These are phyloP conservation scores for Termitomyces sp. DNA, from an alignment of 768 basidiomycete genomes.

Conservation along the genomic window DNA sequence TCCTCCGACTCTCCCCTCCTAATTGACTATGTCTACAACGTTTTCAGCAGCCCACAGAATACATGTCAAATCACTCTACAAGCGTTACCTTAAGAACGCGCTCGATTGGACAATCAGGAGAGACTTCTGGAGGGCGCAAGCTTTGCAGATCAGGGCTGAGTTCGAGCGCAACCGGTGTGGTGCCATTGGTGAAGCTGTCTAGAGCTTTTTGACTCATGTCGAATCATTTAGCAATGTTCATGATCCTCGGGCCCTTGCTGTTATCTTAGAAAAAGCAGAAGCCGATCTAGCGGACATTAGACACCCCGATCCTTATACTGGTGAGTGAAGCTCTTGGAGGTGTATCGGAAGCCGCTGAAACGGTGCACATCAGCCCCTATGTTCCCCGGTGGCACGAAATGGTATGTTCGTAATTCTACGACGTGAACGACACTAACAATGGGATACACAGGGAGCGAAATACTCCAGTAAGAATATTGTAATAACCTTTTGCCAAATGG, in stretches of 20 bases:
- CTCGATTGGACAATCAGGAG: slow-evolving; percentile 88
- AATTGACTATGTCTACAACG: slow-evolving; percentile 46
- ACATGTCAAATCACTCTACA: slow-evolving; percentile 91
- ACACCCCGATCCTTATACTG: slow-evolving; percentile 92
- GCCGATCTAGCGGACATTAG: slow-evolving; percentile 54
- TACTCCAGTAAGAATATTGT: slow-evolving; percentile 53
- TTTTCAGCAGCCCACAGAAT: slow-evolving; percentile 74
- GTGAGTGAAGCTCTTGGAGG: slow-evolving; percentile 45
- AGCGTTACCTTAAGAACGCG: slow-evolving; percentile 77
- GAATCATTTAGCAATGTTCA: slow-evolving; percentile 57
- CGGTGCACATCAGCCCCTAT: slow-evolving; percentile 50
- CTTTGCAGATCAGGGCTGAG: slow-evolving; percentile 82
- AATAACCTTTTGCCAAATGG: slow-evolving; percentile 2
- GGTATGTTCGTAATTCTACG: slow-evolving; percentile 46
- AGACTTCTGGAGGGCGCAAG: slow-evolving; percentile 81
- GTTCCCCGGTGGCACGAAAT: slow-evolving; percentile 93
- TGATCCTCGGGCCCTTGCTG: slow-evolving; percentile 77
- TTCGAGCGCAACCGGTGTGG: slow-evolving; percentile 89
- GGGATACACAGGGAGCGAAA: slow-evolving; percentile 66
- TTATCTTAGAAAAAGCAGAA: slow-evolving; percentile 78
- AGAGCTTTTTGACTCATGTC: slow-evolving; percentile 1
- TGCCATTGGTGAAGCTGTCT: neutral
- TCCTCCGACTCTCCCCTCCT: slow-evolving; percentile 10
- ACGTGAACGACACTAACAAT: slow-evolving; percentile 13
- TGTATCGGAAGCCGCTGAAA: slow-evolving; percentile 4